A percentile compares a stretch with the other conserved stretches of the same genome.
phyloP scores from a whole-genome alignment of 2,329 filamentous ascomycete species.

The Fusarium gaditjirri region DNA sequence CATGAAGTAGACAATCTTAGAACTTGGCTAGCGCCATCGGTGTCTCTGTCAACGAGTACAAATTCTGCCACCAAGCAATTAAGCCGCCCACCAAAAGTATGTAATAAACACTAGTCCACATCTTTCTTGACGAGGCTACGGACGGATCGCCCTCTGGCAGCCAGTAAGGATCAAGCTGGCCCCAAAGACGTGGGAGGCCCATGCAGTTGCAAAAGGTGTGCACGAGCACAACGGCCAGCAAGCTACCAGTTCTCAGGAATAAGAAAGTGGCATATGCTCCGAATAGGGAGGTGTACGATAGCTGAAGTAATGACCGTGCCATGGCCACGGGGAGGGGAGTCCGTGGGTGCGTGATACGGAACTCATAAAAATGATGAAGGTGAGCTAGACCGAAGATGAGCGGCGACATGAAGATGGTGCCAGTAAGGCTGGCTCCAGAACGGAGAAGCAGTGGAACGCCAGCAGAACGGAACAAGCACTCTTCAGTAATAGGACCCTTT shows the following conservation, averaged over 20 bases:
- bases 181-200: constrained; percentile 89
- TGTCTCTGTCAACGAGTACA: constrained; percentile 77
- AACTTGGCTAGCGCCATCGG: constrained; percentile 46
- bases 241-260: constrained; percentile 84
- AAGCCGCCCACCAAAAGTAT: constrained; percentile 77
- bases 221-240: constrained; percentile 78
- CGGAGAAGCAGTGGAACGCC: constrained; percentile 85
- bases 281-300: constrained; percentile 91
- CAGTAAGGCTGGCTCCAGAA: constrained; percentile 65
- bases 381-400: constrained; percentile 94
- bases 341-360: constrained; percentile 80
- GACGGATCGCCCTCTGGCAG: constrained; percentile 40
- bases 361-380: constrained; percentile 96
- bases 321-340: constrained; percentile 72
- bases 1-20: constrained; percentile 35
- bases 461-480: constrained; percentile 90
- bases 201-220: constrained; percentile 94
- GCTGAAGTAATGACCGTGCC: constrained; percentile 81
- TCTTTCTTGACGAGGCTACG: constrained; percentile 38
- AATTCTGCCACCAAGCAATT: constrained; percentile 72
- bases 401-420: constrained; percentile 83
- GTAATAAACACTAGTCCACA: constrained; percentile 86
- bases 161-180: constrained; percentile 71
- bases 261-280: constrained; percentile 93
- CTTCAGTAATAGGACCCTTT: constrained; percentile 88